Evolutionary conservation across 106 monocot species (phyloP).

Genomic region (Dendrobium catenatum): DNA sequence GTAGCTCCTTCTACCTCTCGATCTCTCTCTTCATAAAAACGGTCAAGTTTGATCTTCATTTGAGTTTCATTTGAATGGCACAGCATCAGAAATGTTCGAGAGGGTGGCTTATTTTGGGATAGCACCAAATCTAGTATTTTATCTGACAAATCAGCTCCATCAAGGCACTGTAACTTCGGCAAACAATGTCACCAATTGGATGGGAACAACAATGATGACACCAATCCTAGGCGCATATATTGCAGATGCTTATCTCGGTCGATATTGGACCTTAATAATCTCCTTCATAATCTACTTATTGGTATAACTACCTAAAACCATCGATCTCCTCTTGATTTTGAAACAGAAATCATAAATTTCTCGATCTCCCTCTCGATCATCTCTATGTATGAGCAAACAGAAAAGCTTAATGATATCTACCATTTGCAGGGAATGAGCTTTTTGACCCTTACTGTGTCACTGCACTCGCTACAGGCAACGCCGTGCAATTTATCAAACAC

Average conservation of each 20-base stretch:
- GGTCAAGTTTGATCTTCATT: too few relatives aligned
- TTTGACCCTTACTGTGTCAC: conserved; percentile 50
- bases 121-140: conserved; percentile 40
- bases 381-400: too few relatives aligned
- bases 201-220: conserved; percentile 42
- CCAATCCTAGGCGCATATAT: conserved; percentile 51
- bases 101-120: conserved; percentile 54
- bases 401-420: too few relatives aligned
- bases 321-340: too few relatives aligned
- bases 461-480: conserved; percentile 55
- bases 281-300: conserved; percentile 35
- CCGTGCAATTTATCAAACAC: conserved; percentile 22
- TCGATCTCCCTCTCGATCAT: too few relatives aligned
- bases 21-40: not conserved
- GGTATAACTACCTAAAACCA: conserved; percentile 9
- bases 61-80: too few relatives aligned
- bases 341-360: too few relatives aligned
- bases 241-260: conserved; percentile 48
- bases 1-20: not conserved
- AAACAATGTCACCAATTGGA: conserved; percentile 58
- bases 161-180: conserved; percentile 46
- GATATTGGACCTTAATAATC: conserved; percentile 50
- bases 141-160: conserved; percentile 44
- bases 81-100: conserved; percentile 51
- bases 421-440: conserved; percentile 60